Evolutionary conservation across 768 basidiomycete genomes (phyloP).

Genomic region (Rhodotorula diobovata): DNA sequence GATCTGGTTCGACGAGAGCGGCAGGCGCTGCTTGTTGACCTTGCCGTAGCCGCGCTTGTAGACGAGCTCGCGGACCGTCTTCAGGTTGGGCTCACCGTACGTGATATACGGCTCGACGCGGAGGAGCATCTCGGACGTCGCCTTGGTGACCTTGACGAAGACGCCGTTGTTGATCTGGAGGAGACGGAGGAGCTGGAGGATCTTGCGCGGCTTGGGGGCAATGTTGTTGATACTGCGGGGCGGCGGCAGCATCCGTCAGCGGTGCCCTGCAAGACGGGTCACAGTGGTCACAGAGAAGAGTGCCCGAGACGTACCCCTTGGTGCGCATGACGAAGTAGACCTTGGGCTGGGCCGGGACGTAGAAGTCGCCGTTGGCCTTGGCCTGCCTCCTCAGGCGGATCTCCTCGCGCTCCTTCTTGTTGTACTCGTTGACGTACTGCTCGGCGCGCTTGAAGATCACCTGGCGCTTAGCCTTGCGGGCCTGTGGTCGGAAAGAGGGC

Average conservation of each 20-base stretch:
- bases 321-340: slow-evolving; percentile 97
- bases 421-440: slow-evolving; percentile 94
- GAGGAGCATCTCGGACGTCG: slow-evolving; percentile 96
- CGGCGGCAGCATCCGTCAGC: no score
- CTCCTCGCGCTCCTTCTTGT: slow-evolving; percentile 88
- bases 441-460: slow-evolving; percentile 99
- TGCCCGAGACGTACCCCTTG: slow-evolving; percentile 73
- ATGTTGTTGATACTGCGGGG: slow-evolving; percentile 99
- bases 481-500: slow-evolving; percentile 52
- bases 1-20: slow-evolving; percentile 84
- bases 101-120: slow-evolving; percentile 95
- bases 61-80: slow-evolving; percentile 91
- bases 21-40: slow-evolving; percentile 94
- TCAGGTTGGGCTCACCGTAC: slow-evolving; percentile 96
- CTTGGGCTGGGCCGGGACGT: slow-evolving; percentile 93
- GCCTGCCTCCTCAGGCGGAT: slow-evolving; percentile 90
- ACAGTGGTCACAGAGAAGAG: not conserved
- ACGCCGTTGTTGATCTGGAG: slow-evolving; percentile 99
- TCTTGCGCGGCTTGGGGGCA: slow-evolving; percentile 98
- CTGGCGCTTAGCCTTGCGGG: slow-evolving; percentile 83
- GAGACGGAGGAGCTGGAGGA: slow-evolving; percentile 93
- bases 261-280: not conserved
- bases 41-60: slow-evolving; percentile 99
- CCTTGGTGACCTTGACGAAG: slow-evolving; percentile 93
- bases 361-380: slow-evolving; percentile 87